Evolutionary conservation across 106 monocot species (phyloP), one percentile per base, ranked within the genome.

Genomic region (Iris macrosiphon): DNA sequence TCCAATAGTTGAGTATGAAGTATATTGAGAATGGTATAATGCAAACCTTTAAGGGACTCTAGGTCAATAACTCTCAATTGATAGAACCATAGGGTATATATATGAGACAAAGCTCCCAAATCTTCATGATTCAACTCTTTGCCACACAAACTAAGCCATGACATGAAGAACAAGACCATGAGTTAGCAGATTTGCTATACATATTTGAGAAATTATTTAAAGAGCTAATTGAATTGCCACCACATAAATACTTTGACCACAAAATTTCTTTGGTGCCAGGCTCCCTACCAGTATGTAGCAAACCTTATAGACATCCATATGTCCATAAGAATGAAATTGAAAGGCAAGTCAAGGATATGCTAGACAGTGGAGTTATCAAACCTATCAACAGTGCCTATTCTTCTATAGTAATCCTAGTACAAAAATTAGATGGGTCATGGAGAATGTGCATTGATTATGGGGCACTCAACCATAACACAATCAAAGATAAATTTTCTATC

Each of bases 341-440:
- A 30, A 24, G 2, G 8, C 4, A 32, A 7, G 17, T 63, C 2
- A 0, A 27, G 9, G 63, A 37, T 0, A 63, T 63, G 63, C 7
- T 63, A 14, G 6, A 32, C 3, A 7, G 0, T 5, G 24, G 39
- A 1, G 17, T 63, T 9, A 50, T 63, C 1, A 21, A 20, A 10
- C 49, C 1, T 2, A 63, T 38, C 28, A n/a, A 2, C 0, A 51
- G 34, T 27, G 6, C 40, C 3, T 51, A 37, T 19, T 34, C 63
- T 6, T 63, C 50, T 7, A 37, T 13, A 0, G 24, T 51, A 0
- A 4, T 63, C 10, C 31, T 51, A 7, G 63, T 50, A 0, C 50
- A 52, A 15, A 63, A 63, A 18, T 15, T 26, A 15, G 63, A 63
- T 14, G 25, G 38, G 2, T 25, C 34, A 10, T 40, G 40, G 63